phyloP scores from a whole-genome alignment of 2,329 filamentous ascomycete species.

The Aureobasidium sp. region DNA sequence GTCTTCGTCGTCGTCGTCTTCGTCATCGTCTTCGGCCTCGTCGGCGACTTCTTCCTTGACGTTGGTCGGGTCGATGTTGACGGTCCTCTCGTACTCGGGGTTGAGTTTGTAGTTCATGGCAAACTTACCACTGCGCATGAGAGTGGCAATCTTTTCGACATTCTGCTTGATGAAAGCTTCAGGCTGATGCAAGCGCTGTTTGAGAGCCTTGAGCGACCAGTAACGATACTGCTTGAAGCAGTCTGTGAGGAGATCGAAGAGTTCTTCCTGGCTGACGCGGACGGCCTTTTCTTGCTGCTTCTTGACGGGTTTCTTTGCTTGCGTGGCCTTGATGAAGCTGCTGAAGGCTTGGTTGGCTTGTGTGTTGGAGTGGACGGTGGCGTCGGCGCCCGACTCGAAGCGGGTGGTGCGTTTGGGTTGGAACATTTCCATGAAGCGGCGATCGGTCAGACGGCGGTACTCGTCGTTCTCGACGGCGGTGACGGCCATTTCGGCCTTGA shows the following conservation, averaged over 20 bases:
- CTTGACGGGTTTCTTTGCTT: slow-evolving; percentile 27
- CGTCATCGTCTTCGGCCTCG: slow-evolving; percentile 31
- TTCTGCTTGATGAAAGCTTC: slow-evolving; percentile 87
- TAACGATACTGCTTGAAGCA: slow-evolving; percentile 82
- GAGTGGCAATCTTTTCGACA: slow-evolving; percentile 69
- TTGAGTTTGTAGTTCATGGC: slow-evolving; percentile 79
- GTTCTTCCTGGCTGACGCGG: slow-evolving; percentile 79
- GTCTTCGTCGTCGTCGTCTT: slow-evolving; percentile 41
- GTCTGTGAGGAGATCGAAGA: slow-evolving; percentile 74
- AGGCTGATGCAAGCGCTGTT: slow-evolving; percentile 69
- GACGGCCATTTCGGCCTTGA: slow-evolving; percentile 68
- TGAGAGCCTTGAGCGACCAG: slow-evolving; percentile 87
- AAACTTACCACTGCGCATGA: slow-evolving; percentile 76
- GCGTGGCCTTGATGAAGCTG: slow-evolving; percentile 28
- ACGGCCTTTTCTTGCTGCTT: slow-evolving; percentile 70
- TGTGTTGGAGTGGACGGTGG: slow-evolving; percentile 28
- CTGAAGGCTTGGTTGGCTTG: slow-evolving; percentile 24
- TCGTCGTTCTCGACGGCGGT: slow-evolving; percentile 66
- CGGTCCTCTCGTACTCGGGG: slow-evolving; percentile 53
- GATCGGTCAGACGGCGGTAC: slow-evolving; percentile 52
- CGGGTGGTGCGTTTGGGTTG: slow-evolving; percentile 43
- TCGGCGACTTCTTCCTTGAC: slow-evolving; percentile 43
- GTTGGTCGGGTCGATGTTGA: slow-evolving; percentile 40
- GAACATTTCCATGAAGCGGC: slow-evolving; percentile 31
- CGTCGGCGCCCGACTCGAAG: slow-evolving; percentile 34